These are phyloP conservation scores for Microthlaspi erraticum DNA, from an alignment of 345 rosid species.

Conservation along the genomic window DNA sequence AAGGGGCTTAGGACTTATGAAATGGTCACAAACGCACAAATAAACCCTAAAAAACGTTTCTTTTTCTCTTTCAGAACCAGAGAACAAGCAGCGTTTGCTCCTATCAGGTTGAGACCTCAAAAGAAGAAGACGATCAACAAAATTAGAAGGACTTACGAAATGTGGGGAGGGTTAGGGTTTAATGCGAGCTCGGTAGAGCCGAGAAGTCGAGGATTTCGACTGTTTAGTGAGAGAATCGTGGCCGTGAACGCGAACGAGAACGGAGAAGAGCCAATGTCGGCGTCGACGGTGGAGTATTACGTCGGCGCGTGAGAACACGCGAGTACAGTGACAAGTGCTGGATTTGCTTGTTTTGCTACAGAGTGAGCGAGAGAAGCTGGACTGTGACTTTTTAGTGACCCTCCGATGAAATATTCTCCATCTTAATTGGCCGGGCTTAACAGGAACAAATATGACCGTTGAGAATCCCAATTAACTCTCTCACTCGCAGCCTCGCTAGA, in stretches of 20 bases:
- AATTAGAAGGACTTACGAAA: constrained; percentile 25
- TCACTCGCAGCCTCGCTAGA: no score
- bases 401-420: not conserved
- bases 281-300: constrained; percentile 6
- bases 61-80: not conserved
- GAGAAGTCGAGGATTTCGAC: constrained; percentile 1
- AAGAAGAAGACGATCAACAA: constrained; percentile 3
- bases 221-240: not conserved
- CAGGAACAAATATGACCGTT: not conserved
- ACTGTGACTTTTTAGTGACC: not conserved
- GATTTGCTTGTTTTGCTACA: not conserved
- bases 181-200: not conserved
- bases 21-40: not conserved
- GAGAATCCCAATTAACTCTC: not conserved
- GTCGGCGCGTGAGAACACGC: constrained; percentile 41
- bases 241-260: not conserved
- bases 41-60: not conserved
- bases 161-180: constrained; percentile 24
- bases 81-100: not conserved
- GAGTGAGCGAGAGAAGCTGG: not conserved
- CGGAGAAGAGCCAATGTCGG: constrained; percentile 18
- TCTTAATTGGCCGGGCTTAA: constrained; percentile 17
- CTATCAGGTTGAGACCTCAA: not conserved
- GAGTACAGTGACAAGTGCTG: constrained; percentile 2
- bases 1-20: not conserved